Percentiles rank a stretch among this genome's conserved stretches.
Conservation (phyloP, 73 alveolate species). For the Tetrahymena malaccensis region DNA sequence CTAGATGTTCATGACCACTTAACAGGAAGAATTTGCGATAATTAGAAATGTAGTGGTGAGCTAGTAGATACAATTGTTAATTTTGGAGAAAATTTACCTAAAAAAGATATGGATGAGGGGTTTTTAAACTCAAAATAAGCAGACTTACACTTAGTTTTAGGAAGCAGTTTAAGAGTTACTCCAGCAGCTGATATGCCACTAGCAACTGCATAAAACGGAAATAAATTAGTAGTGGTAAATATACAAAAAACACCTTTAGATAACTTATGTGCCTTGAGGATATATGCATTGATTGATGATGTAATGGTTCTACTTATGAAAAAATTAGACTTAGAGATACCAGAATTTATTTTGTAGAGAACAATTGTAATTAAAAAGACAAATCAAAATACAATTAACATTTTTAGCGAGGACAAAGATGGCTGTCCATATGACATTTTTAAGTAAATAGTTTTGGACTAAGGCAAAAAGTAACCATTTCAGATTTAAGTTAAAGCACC, state of each 20-base stretch:
- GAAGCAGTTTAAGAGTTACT: slow-evolving; percentile 90
- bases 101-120: slow-evolving; percentile 49
- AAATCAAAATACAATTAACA: neutral
- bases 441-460: slow-evolving; percentile 41
- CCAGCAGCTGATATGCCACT: slow-evolving; percentile 92
- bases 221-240: slow-evolving; percentile 59
- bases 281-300: slow-evolving; percentile 67
- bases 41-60: slow-evolving; percentile 67
- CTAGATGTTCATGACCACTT: slow-evolving; percentile 57
- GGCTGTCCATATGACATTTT: slow-evolving; percentile 25
- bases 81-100: slow-evolving; percentile 66
- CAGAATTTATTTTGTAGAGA: slow-evolving; percentile 50
- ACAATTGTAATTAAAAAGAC: slow-evolving; percentile 19
- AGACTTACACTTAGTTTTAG: slow-evolving; percentile 87
- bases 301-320: slow-evolving; percentile 61
- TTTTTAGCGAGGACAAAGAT: slow-evolving; percentile 23
- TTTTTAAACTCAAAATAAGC: slow-evolving; percentile 49
- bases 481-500: slow-evolving; percentile 4
- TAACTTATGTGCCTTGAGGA: slow-evolving; percentile 44
- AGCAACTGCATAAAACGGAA: slow-evolving; percentile 54
- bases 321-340: slow-evolving; percentile 49
- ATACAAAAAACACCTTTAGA: slow-evolving; percentile 71
- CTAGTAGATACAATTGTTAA: slow-evolving; percentile 64
- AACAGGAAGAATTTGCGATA: slow-evolving; percentile 71
- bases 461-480: neutral